phyloP scores from a whole-genome alignment of 306 rosid genomes.

The Urtica urens region DNA sequence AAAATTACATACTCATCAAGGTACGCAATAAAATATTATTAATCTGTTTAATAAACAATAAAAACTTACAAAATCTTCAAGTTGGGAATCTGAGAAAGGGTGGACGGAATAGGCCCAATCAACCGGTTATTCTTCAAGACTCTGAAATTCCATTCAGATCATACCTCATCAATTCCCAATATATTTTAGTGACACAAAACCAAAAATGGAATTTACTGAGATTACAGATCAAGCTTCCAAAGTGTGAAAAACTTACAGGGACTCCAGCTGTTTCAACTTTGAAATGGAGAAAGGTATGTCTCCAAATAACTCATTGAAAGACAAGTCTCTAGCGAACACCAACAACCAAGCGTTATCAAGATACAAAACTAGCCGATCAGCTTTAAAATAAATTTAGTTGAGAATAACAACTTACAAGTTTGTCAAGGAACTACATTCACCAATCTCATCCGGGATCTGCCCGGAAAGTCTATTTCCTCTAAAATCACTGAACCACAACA shows the following conservation, averaged over 20 bases:
- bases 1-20: slow-evolving; percentile 5
- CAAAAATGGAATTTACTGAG: too few species aligned
- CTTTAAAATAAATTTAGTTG: not conserved
- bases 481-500: slow-evolving; percentile 65
- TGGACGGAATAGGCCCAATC: slow-evolving; percentile 92
- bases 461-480: slow-evolving; percentile 71
- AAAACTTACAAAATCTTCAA: slow-evolving; percentile 75
- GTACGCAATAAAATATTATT: not conserved
- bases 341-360: not conserved
- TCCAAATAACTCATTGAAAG: slow-evolving; percentile 70
- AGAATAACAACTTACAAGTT: slow-evolving; percentile 41
- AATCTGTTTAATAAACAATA: too few species aligned
- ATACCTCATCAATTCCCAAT: not conserved
- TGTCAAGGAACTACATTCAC: slow-evolving; percentile 67
- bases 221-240: too few species aligned
- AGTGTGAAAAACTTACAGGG: slow-evolving; percentile 42
- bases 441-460: slow-evolving; percentile 99
- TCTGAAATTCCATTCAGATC: slow-evolving; percentile 23
- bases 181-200: too few species aligned
- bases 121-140: slow-evolving; percentile 66
- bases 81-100: slow-evolving; percentile 95
- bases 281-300: slow-evolving; percentile 94
- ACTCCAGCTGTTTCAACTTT: slow-evolving; percentile 75
- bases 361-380: not conserved
- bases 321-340: slow-evolving; percentile 54